Evolutionary conservation across 1,284 basidiomycete genomes (phyloP), one percentile per base, ranked within the genome.

Genomic region (Exsudoporus floridanus): DNA sequence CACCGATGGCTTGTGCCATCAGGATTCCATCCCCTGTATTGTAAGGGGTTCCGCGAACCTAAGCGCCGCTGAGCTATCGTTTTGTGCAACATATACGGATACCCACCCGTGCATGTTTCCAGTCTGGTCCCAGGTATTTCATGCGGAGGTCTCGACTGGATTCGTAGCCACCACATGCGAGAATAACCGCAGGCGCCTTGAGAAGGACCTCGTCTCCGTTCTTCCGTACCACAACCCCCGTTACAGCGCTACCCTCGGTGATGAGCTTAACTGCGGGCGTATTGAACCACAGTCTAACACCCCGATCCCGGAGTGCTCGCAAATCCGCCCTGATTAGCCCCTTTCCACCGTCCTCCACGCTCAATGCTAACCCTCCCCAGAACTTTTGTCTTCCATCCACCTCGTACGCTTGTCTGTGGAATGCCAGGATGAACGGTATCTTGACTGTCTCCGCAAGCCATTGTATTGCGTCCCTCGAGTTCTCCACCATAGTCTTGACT

Each of bases 1-100:
- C 83, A n/a, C 83, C 81, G 28, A 80, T 58, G 9, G 70, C 64
- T 18, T 66, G 61, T 0, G 82, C 84, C 54, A 86, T 72, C 25
- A 64, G 53, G 53, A 87, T 75, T 0, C 82, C 81, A 54, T 87
- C 86, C 14, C 85, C 85, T 3, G 74, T 77, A 62, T 87, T 86
- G 63, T 81, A 84, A 3, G 84, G 84, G 2, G 84, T 87, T 16
- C 86, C 84, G 53, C 84, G 78, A 45, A 87, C 78, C 83, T 86
- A 50, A 50, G n/a, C 21, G 13, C 45, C 33, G n/a, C 33, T 60
- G 28, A 66, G 49, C 25, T 1, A 23, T 40, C 9, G 19, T 33
- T 23, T 14, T 12, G 13, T 5, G 18, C 54, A 69, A 13, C n/a
- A 5, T 5, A 14, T 10, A 2, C 12, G 27, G 8, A 16, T 9